phyloP scores from a whole-genome alignment of 305 asterid genomes.

The Solanum hybrid region DNA sequence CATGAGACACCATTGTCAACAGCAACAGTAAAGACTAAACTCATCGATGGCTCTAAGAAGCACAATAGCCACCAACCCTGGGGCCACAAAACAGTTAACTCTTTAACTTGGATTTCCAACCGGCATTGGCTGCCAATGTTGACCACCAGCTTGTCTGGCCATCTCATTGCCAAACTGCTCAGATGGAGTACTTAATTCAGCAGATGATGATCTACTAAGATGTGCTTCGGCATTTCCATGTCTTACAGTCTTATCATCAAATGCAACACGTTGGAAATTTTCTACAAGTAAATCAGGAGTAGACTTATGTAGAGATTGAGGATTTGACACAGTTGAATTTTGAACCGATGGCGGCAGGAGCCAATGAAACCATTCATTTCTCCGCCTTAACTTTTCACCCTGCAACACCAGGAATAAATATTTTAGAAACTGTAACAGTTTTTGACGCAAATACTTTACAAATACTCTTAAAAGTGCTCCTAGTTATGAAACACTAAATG shows the following conservation, averaged over 20 bases:
- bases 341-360: background rate
- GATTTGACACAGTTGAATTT: background rate
- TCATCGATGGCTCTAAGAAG: background rate
- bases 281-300: background rate
- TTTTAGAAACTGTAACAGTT: background rate
- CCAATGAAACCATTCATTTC: slow-evolving; percentile 14
- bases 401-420: background rate
- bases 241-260: background rate
- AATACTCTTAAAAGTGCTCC: background rate
- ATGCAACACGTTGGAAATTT: background rate
- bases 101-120: background rate
- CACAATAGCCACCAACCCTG: background rate
- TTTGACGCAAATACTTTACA: background rate
- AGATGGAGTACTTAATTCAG: background rate
- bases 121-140: background rate
- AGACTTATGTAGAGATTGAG: background rate
- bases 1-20: background rate
- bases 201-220: slow-evolving; percentile 10
- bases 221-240: background rate
- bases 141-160: background rate
- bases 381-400: slow-evolving; percentile 10
- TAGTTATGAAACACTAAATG: background rate
- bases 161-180: background rate
- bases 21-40: background rate
- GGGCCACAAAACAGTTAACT: background rate